These are phyloP conservation scores for Chaetothyriales sp. DNA, from an alignment of 2,329 filamentous ascomycete genomes.

Conservation along the genomic window DNA sequence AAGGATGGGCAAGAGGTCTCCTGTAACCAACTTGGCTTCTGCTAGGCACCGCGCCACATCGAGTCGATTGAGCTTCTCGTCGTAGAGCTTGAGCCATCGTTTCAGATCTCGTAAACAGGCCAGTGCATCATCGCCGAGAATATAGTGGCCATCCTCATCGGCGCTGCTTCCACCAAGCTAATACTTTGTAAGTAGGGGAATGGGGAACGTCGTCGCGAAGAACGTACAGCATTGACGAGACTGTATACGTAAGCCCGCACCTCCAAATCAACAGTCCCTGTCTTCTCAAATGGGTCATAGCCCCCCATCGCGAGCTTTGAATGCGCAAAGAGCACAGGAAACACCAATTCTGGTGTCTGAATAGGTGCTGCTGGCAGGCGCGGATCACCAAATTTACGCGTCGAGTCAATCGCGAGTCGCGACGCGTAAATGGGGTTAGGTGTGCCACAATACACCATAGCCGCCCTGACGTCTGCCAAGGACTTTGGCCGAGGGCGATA, in stretches of 20 bases:
- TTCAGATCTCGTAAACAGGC: conserved; percentile 87
- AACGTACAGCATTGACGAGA: conserved; percentile 75
- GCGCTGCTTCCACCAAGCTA: conserved; percentile 74
- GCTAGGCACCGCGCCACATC: conserved; percentile 88
- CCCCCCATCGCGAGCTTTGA: conserved; percentile 26
- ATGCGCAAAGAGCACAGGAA: neutral
- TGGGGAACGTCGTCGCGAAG: conserved; percentile 11
- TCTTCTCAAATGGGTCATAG: conserved; percentile 32
- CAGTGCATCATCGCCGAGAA: conserved; percentile 82
- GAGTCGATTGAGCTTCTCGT: conserved; percentile 83
- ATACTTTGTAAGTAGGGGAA: conserved; percentile 6
- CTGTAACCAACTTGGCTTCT: conserved; percentile 81
- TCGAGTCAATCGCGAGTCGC: neutral
- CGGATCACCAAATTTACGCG: neutral
- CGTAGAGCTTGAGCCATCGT: conserved; percentile 88
- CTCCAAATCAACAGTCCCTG: conserved; percentile 66
- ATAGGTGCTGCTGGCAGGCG: neutral
- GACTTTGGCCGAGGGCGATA: too few species aligned
- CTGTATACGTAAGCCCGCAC: conserved; percentile 88
- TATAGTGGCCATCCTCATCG: conserved; percentile 68
- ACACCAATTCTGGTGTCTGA: neutral
- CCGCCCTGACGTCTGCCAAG: too few species aligned
- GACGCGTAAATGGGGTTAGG: neutral
- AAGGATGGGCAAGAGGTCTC: conserved; percentile 80
- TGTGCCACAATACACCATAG: too few species aligned